Evolutionary conservation across 2,329 filamentous ascomycete species (phyloP).

Genomic region (Zalaria sp.): DNA sequence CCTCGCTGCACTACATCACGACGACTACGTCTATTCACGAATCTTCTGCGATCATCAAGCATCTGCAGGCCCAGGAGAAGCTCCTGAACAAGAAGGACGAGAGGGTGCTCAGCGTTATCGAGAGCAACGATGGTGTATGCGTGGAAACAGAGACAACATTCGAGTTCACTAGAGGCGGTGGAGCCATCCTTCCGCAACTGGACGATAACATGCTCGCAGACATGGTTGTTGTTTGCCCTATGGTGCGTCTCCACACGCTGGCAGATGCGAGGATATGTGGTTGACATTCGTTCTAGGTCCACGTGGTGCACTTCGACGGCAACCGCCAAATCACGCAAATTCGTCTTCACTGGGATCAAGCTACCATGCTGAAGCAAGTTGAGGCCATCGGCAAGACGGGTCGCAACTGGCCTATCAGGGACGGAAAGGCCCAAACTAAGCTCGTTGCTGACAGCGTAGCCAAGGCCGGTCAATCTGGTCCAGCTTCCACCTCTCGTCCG

Average conservation of each 20-base stretch:
- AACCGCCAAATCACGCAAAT: conserved; percentile 72
- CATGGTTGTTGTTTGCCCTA: conserved; percentile 60
- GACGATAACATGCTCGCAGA: conserved; percentile 92
- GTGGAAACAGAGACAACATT: conserved; percentile 71
- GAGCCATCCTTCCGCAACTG: conserved; percentile 72
- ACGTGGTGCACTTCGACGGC: conserved; percentile 73
- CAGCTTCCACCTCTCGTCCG: conserved; percentile 16
- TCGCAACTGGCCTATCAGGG: conserved; percentile 88
- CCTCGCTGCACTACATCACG: conserved; percentile 64
- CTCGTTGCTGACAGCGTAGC: conserved; percentile 30
- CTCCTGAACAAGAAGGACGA: conserved; percentile 74
- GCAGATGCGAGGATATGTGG: neutral
- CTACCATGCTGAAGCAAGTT: conserved; percentile 77
- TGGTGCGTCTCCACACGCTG: conserved; percentile 47
- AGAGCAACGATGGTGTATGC: conserved; percentile 54
- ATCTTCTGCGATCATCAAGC: conserved; percentile 65
- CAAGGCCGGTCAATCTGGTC: conserved; percentile 11
- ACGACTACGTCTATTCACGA: conserved; percentile 65
- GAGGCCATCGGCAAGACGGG: conserved; percentile 84
- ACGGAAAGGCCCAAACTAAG: conserved; percentile 69
- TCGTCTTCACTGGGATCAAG: conserved; percentile 90
- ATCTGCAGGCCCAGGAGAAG: conserved; percentile 56
- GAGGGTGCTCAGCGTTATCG: conserved; percentile 58
- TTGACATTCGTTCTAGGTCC: conserved; percentile 35
- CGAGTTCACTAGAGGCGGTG: conserved; percentile 69